These are phyloP conservation scores for Aspergillus fumigatus DNA, from an alignment of 2,329 filamentous ascomycete genomes.

Conservation along the genomic window DNA sequence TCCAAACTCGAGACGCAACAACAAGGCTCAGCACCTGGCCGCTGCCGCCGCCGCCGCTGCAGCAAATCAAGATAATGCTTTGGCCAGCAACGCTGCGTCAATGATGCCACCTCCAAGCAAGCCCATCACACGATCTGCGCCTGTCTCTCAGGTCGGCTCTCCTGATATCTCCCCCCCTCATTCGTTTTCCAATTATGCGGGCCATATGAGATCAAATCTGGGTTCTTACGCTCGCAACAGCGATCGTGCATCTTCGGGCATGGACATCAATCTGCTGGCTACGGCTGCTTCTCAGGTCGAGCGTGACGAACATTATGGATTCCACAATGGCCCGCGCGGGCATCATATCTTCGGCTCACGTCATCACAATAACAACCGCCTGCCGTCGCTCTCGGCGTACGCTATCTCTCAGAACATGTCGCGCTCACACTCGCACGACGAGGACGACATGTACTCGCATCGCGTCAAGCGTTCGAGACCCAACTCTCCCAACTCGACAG, in stretches of 20 bases:
- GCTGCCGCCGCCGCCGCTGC: slow-evolving; percentile 53
- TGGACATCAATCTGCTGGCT: slow-evolving; percentile 66
- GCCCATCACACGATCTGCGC: slow-evolving; percentile 81
- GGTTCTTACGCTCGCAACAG: slow-evolving; percentile 50
- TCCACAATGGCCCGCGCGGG: slow-evolving; percentile 42
- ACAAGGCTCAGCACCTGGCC: slow-evolving; percentile 69
- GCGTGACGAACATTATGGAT: slow-evolving; percentile 51
- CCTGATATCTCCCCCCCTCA: slow-evolving; percentile 95
- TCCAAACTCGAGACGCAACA: slow-evolving; percentile 89
- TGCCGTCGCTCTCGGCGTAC: slow-evolving; percentile 75
- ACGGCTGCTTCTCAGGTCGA: slow-evolving; percentile 64
- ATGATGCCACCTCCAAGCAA: slow-evolving; percentile 78
- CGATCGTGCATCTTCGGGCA: slow-evolving; percentile 46
- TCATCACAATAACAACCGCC: slow-evolving; percentile 49
- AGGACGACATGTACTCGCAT: slow-evolving; percentile 67
- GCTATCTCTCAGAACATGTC: slow-evolving; percentile 79
- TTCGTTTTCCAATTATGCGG: slow-evolving; percentile 64
- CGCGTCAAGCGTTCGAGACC: slow-evolving; percentile 85
- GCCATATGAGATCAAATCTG: slow-evolving; percentile 54
- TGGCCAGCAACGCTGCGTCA: slow-evolving; percentile 45
- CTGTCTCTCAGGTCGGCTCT: slow-evolving; percentile 79
- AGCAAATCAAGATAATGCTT: slow-evolving; percentile 47
- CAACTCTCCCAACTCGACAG: slow-evolving; percentile 91
- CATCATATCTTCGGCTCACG: slow-evolving; percentile 47
- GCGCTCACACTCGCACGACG: slow-evolving; percentile 75